Evolutionary conservation across 768 basidiomycete species (phyloP), one percentile per base, ranked within the genome.

Genomic region (Phallus indusiatus): DNA sequence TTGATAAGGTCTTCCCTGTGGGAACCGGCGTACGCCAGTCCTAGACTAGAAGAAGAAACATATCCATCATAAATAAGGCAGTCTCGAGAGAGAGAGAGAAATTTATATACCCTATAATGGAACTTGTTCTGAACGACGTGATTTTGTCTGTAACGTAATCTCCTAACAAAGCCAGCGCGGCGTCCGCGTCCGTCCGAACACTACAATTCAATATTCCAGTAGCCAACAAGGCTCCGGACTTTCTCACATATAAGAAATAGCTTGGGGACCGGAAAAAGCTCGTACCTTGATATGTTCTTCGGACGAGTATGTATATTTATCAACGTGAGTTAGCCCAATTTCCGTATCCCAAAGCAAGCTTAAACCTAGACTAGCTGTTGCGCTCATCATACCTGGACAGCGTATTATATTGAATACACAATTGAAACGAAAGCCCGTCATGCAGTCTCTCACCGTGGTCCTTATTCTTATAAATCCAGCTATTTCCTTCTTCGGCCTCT

Each of bases 381-480:
- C 96, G 61, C 89, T 91, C 81, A 95, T 85, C 93, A 97, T 98
- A 55, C 90, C 90, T 91, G 62, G 1, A 28, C 64, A 47, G 5
- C 46, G 62, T 1, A n/a, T 16, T 1, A 18, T 18, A 2, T 54
- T 22, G 46, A 20, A 61, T 36, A 22, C 22, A 12, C 12, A n/a
- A 42, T 42, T 2, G n/a, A 42, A 2, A 42, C 22, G 10, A 20
- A 54, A 12, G 7, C 28, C 28, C 28, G 2, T 28, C 28, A 7
- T 28, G 28, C 28, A 28, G 28, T 28, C 14, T 68, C 78, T 20
- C 60, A 86, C 94, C 96, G 63, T 96, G 92, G 55, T 97, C 95
- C 74, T 98, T 98, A 78, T 98, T 98, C 81, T 98, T 98, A 79
- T 98, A 99, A 60, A 99, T 92, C 94, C 94, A 99, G 66, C 92